These are phyloP conservation scores for Grosmannia serpens DNA, from an alignment of 2,329 filamentous ascomycete genomes.

Conservation along the genomic window DNA sequence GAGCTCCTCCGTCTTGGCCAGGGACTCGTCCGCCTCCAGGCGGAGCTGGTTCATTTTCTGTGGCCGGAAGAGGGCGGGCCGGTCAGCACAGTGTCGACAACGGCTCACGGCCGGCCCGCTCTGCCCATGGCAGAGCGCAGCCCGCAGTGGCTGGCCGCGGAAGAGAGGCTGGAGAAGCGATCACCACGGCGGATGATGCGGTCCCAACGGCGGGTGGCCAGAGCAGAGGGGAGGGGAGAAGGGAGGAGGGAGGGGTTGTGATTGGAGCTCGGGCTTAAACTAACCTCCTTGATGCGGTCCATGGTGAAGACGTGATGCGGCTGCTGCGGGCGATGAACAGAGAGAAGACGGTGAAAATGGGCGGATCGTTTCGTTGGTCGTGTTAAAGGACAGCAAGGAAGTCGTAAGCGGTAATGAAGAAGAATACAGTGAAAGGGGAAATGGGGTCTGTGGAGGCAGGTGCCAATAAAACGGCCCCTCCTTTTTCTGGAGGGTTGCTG, in stretches of 20 bases:
- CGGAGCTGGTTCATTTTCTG: slow-evolving; percentile 95
- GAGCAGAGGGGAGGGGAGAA: slow-evolving; percentile 1
- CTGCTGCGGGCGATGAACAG: neutral
- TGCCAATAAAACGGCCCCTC: slow-evolving; percentile 10
- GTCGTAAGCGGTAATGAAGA: neutral
- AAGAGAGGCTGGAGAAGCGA: neutral
- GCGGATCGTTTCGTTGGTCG: neutral
- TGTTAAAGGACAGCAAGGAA: neutral
- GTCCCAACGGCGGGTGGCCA: neutral
- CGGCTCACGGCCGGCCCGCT: too few relatives aligned
- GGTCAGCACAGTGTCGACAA: slow-evolving; percentile 4
- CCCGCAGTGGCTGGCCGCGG: neutral
- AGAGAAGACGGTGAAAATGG: neutral
- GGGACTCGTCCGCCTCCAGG: slow-evolving; percentile 80
- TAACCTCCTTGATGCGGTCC: slow-evolving; percentile 86
- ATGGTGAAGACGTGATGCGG: slow-evolving; percentile 28
- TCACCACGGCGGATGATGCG: neutral
- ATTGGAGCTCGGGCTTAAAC: slow-evolving; percentile 21
- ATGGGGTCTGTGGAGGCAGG: slow-evolving; percentile 6
- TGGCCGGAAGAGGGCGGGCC: neutral
- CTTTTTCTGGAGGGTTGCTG: slow-evolving; percentile 6
- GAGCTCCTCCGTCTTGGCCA: slow-evolving; percentile 75
- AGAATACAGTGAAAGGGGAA: neutral
- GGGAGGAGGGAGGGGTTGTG: neutral
- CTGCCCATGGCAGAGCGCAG: neutral